These are phyloP conservation scores for Plasmodium vivax DNA, from an alignment of 169 alveolate species.

Conservation along the genomic window DNA sequence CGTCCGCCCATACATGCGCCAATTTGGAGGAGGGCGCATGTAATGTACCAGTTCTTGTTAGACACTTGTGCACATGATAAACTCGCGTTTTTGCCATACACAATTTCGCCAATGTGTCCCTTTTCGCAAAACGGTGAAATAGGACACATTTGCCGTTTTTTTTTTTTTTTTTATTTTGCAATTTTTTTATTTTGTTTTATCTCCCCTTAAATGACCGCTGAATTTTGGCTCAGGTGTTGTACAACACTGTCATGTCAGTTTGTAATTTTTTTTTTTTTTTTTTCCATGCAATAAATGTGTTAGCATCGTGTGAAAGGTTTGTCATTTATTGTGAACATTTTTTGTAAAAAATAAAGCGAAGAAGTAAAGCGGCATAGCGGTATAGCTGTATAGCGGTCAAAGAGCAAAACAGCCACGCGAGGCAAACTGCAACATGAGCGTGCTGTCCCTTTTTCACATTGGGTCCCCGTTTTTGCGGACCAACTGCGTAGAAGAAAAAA, in stretches of 20 bases:
- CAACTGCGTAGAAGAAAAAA: constrained; percentile 42
- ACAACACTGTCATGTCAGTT: neutral
- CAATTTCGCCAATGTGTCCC: neutral
- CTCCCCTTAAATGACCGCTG: neutral
- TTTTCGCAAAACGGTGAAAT: neutral
- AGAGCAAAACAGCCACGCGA: neutral
- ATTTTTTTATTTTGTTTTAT: neutral
- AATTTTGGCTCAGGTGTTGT: neutral
- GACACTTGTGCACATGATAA: neutral
- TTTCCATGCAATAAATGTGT: neutral
- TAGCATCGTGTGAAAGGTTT: neutral
- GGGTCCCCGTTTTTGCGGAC: constrained; percentile 51
- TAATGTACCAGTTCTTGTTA: neutral
- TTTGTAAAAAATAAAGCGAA: neutral
- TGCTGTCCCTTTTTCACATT: constrained; percentile 70
- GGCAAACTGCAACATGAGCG: constrained; percentile 30
- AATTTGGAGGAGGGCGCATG: neutral
- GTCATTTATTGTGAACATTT: neutral
- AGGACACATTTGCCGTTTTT: neutral
- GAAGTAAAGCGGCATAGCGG: neutral
- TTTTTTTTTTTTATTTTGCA: neutral
- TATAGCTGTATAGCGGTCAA: neutral
- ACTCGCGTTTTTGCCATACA: neutral
- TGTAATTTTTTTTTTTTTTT: neutral
- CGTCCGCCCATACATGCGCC: neutral